These are phyloP conservation scores for Spathaspora sp. DNA, from an alignment of 805 yeast species.

Conservation along the genomic window DNA sequence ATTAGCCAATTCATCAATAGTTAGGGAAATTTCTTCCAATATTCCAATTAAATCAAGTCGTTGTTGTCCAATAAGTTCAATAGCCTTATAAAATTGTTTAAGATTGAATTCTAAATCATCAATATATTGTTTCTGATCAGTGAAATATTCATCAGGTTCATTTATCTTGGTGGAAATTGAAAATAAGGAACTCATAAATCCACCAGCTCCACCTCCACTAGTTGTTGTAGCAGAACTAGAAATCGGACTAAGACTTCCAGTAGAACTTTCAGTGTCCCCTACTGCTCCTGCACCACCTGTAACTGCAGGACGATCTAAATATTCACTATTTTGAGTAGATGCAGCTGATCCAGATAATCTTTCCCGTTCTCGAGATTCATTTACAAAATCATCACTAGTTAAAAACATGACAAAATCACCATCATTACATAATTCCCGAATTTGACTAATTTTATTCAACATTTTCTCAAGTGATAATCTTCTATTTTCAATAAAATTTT, in stretches of 20 bases:
- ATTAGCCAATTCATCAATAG: slow-evolving; percentile 57
- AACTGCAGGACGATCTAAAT: slow-evolving; percentile 27
- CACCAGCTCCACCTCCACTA: slow-evolving; percentile 15
- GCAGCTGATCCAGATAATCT: slow-evolving; percentile 53
- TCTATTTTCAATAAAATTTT: slow-evolving; percentile 83
- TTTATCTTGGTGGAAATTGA: slow-evolving; percentile 62
- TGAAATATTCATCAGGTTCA: slow-evolving; percentile 79
- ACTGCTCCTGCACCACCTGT: not conserved
- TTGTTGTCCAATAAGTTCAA: slow-evolving; percentile 72
- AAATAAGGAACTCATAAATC: slow-evolving; percentile 69
- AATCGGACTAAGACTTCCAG: not conserved
- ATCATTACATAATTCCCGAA: slow-evolving; percentile 59
- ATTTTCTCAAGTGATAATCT: slow-evolving; percentile 81
- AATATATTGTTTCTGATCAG: slow-evolving; percentile 62
- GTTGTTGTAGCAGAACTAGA: slow-evolving; percentile 1
- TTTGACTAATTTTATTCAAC: slow-evolving; percentile 68
- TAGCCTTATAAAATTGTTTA: slow-evolving; percentile 60
- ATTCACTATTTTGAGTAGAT: slow-evolving; percentile 29
- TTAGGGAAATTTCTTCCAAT: slow-evolving; percentile 60
- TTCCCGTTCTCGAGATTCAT: slow-evolving; percentile 70
- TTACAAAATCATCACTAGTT: slow-evolving; percentile 64
- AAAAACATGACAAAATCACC: slow-evolving; percentile 75
- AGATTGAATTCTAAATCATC: slow-evolving; percentile 74
- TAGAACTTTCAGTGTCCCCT: slow-evolving; percentile 1
- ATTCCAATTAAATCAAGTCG: slow-evolving; percentile 69